Evolutionary conservation across 73 alveolate genomes (phyloP).

Genomic region (Paramecium octaurelia): DNA sequence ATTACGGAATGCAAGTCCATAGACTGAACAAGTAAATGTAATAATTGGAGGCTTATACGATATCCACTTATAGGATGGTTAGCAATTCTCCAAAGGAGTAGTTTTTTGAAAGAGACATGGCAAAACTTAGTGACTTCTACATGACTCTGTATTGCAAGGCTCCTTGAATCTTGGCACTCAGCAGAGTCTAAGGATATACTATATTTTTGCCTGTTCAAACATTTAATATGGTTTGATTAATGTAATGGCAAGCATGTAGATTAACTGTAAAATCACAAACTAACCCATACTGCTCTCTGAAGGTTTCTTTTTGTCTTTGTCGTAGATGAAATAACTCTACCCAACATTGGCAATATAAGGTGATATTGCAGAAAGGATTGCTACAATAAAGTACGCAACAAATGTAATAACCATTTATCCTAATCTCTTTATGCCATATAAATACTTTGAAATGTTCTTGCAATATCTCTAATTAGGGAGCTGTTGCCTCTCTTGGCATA

Average conservation of each 20-base stretch:
- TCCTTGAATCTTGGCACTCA: constrained; percentile 9
- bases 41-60: neutral
- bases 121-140: neutral
- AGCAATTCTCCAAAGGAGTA: neutral
- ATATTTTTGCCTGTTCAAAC: neutral
- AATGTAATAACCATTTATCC: neutral
- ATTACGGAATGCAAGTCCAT: neutral
- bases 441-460: neutral
- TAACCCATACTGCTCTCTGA: neutral
- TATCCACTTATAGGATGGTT: neutral
- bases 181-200: neutral
- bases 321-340: neutral
- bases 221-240: constrained; percentile 11
- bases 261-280: neutral
- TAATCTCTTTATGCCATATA: neutral
- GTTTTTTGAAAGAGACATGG: neutral
- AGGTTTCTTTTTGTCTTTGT: neutral
- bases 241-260: neutral
- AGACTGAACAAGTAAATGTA: neutral
- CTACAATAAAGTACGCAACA: neutral
- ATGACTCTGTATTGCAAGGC: neutral
- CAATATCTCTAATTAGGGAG: neutral
- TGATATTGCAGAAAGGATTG: neutral
- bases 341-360: neutral
- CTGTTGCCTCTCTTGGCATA: neutral